Evolutionary conservation across 116 monocot genomes (phyloP), one percentile per base, ranked within the genome.

Genomic region (Cymodocea nodosa): DNA sequence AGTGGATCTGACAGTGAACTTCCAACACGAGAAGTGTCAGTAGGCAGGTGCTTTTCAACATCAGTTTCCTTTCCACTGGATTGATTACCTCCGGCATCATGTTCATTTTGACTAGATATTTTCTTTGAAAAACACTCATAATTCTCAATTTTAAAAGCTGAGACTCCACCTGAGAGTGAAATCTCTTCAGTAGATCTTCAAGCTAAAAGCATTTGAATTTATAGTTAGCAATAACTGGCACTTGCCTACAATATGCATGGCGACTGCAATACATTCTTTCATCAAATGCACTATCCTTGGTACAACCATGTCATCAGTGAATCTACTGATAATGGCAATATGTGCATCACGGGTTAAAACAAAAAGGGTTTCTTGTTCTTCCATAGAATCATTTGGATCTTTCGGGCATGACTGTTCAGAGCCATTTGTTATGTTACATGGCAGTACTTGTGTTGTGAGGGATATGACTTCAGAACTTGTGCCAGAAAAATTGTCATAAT

Each of bases 231-330:
- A 37, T 44, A 17, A 63, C 8, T 25, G 75, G 60, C 70, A 91
- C 88, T 88, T 85, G 77, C 97, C 91, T 82, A 97, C 75, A 63
- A 90, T 76, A 89, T 88, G 83, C 80, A 91, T 78, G 67, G 97
- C 83, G 82, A 97, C 72, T 70, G 89, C 89, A 69, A 71, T 59
- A 34, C 74, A 68, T 51, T 91, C 78, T 67, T 76, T 85, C 67
- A 77, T 75, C 48, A 70, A 68, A 62, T 74, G 74, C 68, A 86
- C 23, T 59, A 62, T n/a, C 24, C 22, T 54, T 52, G 79, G 68
- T 70, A 70, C 79, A 20, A 88, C 50, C 40, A 76, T 70, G 59
- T 73, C 70, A 49, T 92, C 97, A 62, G 70, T 80, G 60, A 62
- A 57, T 60, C 83, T 73, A 73, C 88, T 80, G 71, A 86, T 20